Percentiles rank a stretch among this genome's conserved stretches.
Conservation (phyloP, 2,329 filamentous ascomycete genomes). For the Fusarium sp. region DNA sequence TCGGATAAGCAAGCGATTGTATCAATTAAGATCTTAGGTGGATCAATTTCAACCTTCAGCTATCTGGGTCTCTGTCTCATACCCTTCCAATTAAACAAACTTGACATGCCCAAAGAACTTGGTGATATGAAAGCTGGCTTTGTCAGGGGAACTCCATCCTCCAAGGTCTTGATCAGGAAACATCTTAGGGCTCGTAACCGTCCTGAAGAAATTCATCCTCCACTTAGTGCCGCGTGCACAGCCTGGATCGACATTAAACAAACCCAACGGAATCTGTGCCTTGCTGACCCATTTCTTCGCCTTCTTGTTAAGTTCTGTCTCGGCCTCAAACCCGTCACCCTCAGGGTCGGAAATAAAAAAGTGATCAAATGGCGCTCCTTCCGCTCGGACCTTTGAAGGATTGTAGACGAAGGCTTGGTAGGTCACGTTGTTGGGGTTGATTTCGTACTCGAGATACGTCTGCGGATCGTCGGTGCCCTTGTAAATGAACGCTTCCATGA, state of each 20-base stretch:
- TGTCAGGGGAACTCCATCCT: conserved; percentile 59
- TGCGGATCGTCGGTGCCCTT: conserved; percentile 58
- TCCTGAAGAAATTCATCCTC: conserved; percentile 66
- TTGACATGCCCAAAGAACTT: conserved; percentile 57
- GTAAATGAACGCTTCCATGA: conserved; percentile 63
- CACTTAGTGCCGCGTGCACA: conserved; percentile 57
- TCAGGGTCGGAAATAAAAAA: conserved; percentile 55
- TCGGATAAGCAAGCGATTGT: background rate
- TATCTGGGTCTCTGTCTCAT: background rate
- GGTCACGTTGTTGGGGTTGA: conserved; percentile 62
- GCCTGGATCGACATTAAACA: conserved; percentile 61
- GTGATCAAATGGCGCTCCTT: conserved; percentile 57
- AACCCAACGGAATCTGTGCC: conserved; percentile 57
- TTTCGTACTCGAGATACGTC: conserved; percentile 63
- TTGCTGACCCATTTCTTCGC: conserved; percentile 55
- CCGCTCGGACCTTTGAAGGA: conserved; percentile 57
- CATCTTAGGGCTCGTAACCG: conserved; percentile 54
- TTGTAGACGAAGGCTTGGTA: conserved; percentile 65
- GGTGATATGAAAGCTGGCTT: conserved; percentile 61
- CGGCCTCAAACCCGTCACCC: conserved; percentile 55
- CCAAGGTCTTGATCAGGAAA: conserved; percentile 58
- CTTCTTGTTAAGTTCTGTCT: conserved; percentile 53
- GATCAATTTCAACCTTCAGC: background rate
- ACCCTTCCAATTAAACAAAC: conserved; percentile 47
- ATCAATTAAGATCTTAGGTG: background rate